A percentile compares a stretch with the other conserved stretches of the same genome.
Conservation (phyloP, 371 early-diverging fungal genomes). For the Apophysomyces trapeziformis region DNA sequence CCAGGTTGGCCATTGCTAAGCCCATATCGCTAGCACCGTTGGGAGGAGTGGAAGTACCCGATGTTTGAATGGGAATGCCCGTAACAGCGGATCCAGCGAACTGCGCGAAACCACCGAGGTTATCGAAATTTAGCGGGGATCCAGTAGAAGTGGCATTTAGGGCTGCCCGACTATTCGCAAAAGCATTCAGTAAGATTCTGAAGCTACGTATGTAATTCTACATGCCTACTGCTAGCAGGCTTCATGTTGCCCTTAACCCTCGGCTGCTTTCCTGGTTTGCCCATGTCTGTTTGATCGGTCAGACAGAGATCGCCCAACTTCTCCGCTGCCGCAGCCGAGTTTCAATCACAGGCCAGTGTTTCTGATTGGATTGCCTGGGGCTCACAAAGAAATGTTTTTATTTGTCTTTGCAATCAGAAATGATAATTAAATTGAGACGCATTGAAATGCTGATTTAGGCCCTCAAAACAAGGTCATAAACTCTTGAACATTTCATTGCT, state of each 20-base stretch:
- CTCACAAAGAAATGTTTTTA: too few species aligned
- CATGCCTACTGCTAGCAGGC: conserved; percentile 77
- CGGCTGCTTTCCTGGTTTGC: conserved; percentile 55
- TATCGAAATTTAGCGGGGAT: conserved; percentile 48
- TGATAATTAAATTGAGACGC: too few species aligned
- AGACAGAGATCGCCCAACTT: background rate
- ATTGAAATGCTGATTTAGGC: too few species aligned
- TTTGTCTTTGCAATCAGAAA: too few species aligned
- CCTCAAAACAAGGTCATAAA: too few species aligned
- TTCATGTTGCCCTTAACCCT: conserved; percentile 71
- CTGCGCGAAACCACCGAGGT: conserved; percentile 71
- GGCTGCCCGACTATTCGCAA: conserved; percentile 66
- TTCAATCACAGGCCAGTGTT: background rate
- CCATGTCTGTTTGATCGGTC: conserved; percentile 31
- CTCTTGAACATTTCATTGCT: too few species aligned
- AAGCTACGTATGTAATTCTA: background rate
- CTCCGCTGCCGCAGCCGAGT: conserved; percentile 4
- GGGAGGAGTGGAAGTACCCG: conserved; percentile 24
- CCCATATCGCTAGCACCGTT: conserved; percentile 25
- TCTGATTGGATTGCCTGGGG: background rate
- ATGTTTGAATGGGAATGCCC: conserved; percentile 28
- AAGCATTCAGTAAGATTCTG: background rate
- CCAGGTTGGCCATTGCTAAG: conserved; percentile 30
- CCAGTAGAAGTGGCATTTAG: conserved; percentile 57
- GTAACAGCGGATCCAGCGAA: conserved; percentile 42